A percentile compares a stretch with the other conserved stretches of the same genome.
These are phyloP conservation scores for Ogataea trehalophila DNA, from an alignment of 805 yeast genomes.

Conservation along the genomic window DNA sequence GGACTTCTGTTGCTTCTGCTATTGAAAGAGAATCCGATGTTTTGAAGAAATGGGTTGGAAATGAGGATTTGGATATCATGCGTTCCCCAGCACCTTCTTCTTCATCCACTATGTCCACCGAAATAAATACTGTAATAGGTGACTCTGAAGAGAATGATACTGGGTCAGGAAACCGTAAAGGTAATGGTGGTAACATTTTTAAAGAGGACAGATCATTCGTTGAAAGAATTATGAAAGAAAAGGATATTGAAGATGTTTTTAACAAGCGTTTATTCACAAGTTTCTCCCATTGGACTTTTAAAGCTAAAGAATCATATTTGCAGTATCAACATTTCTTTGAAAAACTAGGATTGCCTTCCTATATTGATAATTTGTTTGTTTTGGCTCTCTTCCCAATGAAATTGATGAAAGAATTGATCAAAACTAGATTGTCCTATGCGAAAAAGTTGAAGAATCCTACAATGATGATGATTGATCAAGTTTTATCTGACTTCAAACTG, in stretches of 20 bases:
- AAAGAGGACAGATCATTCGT: constrained; percentile 71
- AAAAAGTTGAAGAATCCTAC: constrained; percentile 78
- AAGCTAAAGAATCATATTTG: constrained; percentile 69
- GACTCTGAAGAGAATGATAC: constrained; percentile 5
- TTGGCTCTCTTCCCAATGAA: constrained; percentile 73
- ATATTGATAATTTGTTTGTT: constrained; percentile 57
- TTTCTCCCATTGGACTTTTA: constrained; percentile 75
- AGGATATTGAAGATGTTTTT: constrained; percentile 68
- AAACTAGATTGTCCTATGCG: constrained; percentile 71
- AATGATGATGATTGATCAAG: constrained; percentile 93
- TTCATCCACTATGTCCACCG: constrained; percentile 1
- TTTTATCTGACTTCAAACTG: constrained; percentile 76
- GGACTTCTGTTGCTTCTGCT: constrained; percentile 73
- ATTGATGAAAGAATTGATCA: constrained; percentile 73
- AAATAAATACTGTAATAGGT: too few relatives aligned
- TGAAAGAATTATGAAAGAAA: constrained; percentile 76
- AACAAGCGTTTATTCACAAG: constrained; percentile 62
- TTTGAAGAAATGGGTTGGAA: constrained; percentile 78
- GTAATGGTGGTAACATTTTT: constrained; percentile 32
- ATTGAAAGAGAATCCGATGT: constrained; percentile 57
- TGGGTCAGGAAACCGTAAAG: constrained; percentile 6
- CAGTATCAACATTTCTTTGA: constrained; percentile 58
- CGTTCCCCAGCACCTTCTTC: constrained; percentile 19
- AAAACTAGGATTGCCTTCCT: constrained; percentile 68
- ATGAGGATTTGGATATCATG: constrained; percentile 66